Conservation (phyloP, 805 yeast genomes). For the Hanseniaspora singularis region DNA sequence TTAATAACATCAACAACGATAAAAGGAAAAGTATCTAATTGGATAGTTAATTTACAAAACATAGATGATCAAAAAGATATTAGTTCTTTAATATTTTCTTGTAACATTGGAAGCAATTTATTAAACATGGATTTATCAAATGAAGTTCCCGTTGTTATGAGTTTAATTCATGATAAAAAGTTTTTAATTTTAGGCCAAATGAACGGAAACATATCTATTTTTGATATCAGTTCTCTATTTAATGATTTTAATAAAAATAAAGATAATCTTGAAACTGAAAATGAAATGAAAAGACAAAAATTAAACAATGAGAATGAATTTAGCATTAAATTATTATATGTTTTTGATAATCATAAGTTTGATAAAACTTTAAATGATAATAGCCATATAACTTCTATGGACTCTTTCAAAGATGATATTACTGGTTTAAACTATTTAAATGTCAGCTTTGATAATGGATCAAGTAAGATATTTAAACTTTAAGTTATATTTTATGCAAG, state of each 20-base stretch:
- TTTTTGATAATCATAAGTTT: neutral
- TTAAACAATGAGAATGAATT: neutral
- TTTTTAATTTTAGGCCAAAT: conserved; percentile 7
- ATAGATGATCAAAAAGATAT: neutral
- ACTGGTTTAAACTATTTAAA: neutral
- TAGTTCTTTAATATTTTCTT: neutral
- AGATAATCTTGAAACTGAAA: neutral
- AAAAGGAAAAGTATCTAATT: conserved; percentile 5
- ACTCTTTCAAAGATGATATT: neutral
- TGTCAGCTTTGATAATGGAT: conserved; percentile 8
- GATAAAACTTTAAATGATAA: neutral
- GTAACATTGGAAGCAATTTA: neutral
- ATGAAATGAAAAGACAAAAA: neutral
- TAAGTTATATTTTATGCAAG: too few species aligned
- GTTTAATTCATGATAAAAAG: neutral
- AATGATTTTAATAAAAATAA: neutral
- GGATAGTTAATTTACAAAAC: neutral
- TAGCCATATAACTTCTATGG: conserved; percentile 7
- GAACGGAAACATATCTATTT: conserved; percentile 4
- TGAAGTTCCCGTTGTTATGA: conserved; percentile 4
- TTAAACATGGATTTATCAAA: neutral
- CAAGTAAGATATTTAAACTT: conserved; percentile 8
- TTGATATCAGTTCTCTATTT: conserved; percentile 2
- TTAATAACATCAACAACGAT: conserved; percentile 1
- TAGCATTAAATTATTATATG: neutral